Conservation (phyloP, 164 flowering plant species). For the Vitis vinifera region DNA sequence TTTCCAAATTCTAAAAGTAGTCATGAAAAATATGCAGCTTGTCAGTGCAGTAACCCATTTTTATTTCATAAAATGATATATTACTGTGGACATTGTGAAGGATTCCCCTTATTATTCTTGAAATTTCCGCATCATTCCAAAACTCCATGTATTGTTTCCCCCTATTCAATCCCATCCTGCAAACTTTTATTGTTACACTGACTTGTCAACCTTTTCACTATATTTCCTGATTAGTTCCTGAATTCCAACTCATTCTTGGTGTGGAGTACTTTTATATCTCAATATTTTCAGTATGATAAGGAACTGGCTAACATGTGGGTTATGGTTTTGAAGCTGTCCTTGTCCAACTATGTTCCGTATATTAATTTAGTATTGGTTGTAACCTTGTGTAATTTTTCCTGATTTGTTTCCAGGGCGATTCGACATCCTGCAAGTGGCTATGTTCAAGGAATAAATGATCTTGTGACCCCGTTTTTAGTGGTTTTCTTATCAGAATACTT, state of each 20-base stretch:
- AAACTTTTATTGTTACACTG: not conserved
- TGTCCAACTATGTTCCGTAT: not conserved
- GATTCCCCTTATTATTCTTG: not conserved
- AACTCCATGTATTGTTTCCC: not conserved
- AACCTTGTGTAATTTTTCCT: not conserved
- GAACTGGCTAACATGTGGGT: not conserved
- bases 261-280: not conserved
- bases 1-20: too few species aligned
- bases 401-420: slow-evolving; percentile 75
- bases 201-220: not conserved
- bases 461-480: slow-evolving; percentile 90
- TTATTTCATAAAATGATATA: too few species aligned
- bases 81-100: not conserved
- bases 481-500: slow-evolving; percentile 91
- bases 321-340: not conserved
- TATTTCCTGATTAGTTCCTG: not conserved
- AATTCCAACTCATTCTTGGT: not conserved
- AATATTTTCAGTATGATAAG: not conserved
- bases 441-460: slow-evolving; percentile 99
- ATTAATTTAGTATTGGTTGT: not conserved
- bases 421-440: slow-evolving; percentile 99
- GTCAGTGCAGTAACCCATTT: too few species aligned
- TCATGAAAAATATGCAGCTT: too few species aligned
- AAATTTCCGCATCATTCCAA: not conserved
- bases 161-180: not conserved